Conservation (phyloP, 2,329 filamentous ascomycete species). For the Cercospora zeae-maydis region DNA sequence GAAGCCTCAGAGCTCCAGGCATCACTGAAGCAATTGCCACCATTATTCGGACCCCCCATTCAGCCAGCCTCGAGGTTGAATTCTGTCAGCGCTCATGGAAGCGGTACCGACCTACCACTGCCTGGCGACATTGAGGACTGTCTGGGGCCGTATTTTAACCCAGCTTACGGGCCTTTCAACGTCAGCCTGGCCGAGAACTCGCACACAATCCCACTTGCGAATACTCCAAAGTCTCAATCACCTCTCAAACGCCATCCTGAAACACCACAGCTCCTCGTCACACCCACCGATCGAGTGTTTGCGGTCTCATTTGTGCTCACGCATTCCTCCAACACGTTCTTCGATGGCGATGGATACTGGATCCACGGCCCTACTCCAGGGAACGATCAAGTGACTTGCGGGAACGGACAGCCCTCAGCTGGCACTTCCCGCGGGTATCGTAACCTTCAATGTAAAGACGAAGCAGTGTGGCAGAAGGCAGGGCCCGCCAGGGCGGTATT, state of each 20-base stretch:
- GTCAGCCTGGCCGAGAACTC: slow-evolving; percentile 1
- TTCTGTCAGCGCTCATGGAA: not conserved
- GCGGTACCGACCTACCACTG: not conserved
- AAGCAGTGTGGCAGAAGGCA: not conserved
- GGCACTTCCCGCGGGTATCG: not conserved
- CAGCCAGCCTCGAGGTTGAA: not conserved
- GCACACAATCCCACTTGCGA: not conserved
- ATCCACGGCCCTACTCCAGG: slow-evolving; percentile 4
- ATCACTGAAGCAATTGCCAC: not conserved
- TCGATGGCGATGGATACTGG: not conserved
- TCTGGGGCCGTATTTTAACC: slow-evolving; percentile 10
- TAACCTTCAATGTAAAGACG: slow-evolving; percentile 10
- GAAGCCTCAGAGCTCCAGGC: not conserved
- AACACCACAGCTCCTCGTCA: not conserved
- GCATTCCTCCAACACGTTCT: slow-evolving; percentile 6
- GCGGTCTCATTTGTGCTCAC: not conserved
- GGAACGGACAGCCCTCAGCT: not conserved
- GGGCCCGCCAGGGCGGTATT: not conserved
- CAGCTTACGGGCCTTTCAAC: slow-evolving; percentile 15
- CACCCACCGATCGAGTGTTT: not conserved
- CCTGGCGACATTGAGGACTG: slow-evolving; percentile 7
- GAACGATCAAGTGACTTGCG: not conserved
- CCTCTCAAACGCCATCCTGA: not conserved
- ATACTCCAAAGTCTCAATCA: not conserved
- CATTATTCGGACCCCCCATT: not conserved